Evolutionary conservation across 106 monocot genomes (phyloP).

Genomic region (Platanthera guangdongensis): DNA sequence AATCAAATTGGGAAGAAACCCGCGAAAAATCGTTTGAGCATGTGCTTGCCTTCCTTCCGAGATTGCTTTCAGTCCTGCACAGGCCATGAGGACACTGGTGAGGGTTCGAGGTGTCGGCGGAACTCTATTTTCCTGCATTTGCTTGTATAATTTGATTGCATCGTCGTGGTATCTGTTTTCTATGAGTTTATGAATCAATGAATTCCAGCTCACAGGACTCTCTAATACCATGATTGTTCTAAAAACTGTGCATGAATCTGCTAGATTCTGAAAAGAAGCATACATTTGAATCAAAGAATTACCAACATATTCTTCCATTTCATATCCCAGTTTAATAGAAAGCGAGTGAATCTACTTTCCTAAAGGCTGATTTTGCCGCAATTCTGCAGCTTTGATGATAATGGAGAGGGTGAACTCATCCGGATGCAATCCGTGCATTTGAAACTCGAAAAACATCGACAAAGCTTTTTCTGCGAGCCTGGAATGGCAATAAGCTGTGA

Average conservation of each 20-base stretch:
- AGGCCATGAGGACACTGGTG: constrained; percentile 23
- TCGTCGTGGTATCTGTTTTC: constrained; percentile 8
- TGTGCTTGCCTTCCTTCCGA: constrained; percentile 11
- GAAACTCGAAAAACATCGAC: constrained; percentile 16
- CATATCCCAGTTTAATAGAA: constrained; percentile 16
- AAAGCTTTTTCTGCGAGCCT: constrained; percentile 15
- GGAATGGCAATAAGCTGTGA: constrained; percentile 4
- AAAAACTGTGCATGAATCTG: constrained; percentile 13
- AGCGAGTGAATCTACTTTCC: constrained; percentile 21
- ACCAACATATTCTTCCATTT: constrained; percentile 23
- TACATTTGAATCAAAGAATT: constrained; percentile 32
- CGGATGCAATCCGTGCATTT: constrained; percentile 8
- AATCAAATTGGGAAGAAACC: constrained; percentile 11
- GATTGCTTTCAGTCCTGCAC: constrained; percentile 6
- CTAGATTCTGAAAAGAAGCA: constrained; percentile 13
- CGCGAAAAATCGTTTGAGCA: constrained; percentile 3
- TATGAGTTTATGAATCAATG: constrained; percentile 20
- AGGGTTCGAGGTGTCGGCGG: constrained; percentile 22
- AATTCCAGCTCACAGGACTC: constrained; percentile 15
- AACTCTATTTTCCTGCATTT: constrained; percentile 10
- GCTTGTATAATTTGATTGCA: constrained; percentile 9
- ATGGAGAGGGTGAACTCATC: constrained; percentile 21
- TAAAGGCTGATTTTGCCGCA: constrained; percentile 3
- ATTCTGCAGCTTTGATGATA: not conserved
- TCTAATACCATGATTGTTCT: not conserved